Evolutionary conservation across 1,284 basidiomycete species (phyloP).

Genomic region (Prillingera fragicola): DNA sequence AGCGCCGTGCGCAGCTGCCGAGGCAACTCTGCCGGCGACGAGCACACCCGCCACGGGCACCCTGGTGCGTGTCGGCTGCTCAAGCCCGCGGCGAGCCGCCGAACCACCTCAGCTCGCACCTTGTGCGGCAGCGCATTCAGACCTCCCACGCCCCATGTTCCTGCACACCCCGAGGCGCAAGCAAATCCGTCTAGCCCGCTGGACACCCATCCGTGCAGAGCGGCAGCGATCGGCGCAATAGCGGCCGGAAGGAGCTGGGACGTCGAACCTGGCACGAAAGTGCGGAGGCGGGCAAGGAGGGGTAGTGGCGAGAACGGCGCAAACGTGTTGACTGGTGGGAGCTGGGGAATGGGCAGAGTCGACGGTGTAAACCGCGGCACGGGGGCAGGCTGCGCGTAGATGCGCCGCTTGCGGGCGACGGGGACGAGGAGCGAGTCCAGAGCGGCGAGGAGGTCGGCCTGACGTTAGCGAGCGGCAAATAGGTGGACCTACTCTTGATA

Average conservation of each 20-base stretch:
- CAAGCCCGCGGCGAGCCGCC: slow-evolving; percentile 19
- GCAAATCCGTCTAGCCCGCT: slow-evolving; percentile 14
- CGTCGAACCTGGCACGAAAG: slow-evolving; percentile 22
- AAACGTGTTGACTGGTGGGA: slow-evolving; percentile 19
- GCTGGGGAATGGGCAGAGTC: slow-evolving; percentile 19
- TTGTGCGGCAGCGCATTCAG: slow-evolving; percentile 4
- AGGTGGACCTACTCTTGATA: not conserved
- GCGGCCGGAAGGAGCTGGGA: slow-evolving; percentile 9
- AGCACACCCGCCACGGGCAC: slow-evolving; percentile 27
- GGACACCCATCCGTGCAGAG: slow-evolving; percentile 31
- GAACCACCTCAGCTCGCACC: slow-evolving; percentile 24
- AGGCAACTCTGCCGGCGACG: slow-evolving; percentile 10
- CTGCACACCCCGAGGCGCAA: slow-evolving; percentile 21
- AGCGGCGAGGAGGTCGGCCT: slow-evolving; percentile 6
- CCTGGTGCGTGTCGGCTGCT: slow-evolving; percentile 17
- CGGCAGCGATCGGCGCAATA: slow-evolving; percentile 19
- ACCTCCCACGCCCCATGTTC: slow-evolving; percentile 14
- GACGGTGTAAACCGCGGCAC: slow-evolving; percentile 17
- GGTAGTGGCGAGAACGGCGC: slow-evolving; percentile 34
- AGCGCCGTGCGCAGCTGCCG: slow-evolving; percentile 17
- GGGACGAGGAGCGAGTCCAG: slow-evolving; percentile 7
- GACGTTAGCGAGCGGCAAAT: not conserved
- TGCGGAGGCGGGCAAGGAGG: slow-evolving; percentile 31
- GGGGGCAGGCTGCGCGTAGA: not conserved
- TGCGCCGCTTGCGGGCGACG: not conserved